Conservation (phyloP, 805 yeast genomes). For the Alloascoidea africana region DNA sequence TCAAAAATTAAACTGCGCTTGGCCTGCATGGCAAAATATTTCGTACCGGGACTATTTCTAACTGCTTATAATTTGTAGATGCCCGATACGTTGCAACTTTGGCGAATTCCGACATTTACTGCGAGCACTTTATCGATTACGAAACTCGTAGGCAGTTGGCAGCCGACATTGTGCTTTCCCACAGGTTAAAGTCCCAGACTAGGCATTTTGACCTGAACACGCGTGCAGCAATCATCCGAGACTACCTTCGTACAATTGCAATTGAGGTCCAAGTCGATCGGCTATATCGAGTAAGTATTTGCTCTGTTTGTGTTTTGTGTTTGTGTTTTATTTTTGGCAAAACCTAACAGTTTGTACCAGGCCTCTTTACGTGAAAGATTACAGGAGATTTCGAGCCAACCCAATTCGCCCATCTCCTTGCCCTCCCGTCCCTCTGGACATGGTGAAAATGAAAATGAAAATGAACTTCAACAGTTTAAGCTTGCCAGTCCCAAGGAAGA, state of each 20-base stretch:
- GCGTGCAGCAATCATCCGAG: constrained; percentile 27
- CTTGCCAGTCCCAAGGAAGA: too few species aligned
- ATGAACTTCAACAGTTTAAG: too few species aligned
- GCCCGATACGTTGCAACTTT: constrained; percentile 30
- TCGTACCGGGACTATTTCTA: too few species aligned
- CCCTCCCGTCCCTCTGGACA: background rate
- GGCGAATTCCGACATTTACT: constrained; percentile 34
- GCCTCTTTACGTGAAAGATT: constrained; percentile 4
- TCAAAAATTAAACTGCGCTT: too few species aligned
- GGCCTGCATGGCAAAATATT: too few species aligned
- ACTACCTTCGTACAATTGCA: constrained; percentile 36
- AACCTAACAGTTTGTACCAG: constrained; percentile 1
- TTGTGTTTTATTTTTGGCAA: constrained; percentile 15
- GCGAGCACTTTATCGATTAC: constrained; percentile 34
- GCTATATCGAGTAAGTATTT: constrained; percentile 46
- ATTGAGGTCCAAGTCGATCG: constrained; percentile 52
- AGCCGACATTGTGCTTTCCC: constrained; percentile 16
- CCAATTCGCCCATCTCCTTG: background rate
- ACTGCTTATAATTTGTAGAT: too few species aligned
- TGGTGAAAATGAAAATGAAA: too few species aligned
- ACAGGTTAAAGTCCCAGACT: constrained; percentile 15
- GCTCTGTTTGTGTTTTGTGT: too few species aligned
- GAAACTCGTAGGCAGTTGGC: constrained; percentile 26
- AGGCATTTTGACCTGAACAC: constrained; percentile 21
- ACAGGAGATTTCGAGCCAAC: constrained; percentile 4